Percentiles rank a stretch among this genome's conserved stretches.
Evolutionary conservation across 805 yeast genomes (phyloP).

Genomic region (Wilhelminamyces savonicus): DNA sequence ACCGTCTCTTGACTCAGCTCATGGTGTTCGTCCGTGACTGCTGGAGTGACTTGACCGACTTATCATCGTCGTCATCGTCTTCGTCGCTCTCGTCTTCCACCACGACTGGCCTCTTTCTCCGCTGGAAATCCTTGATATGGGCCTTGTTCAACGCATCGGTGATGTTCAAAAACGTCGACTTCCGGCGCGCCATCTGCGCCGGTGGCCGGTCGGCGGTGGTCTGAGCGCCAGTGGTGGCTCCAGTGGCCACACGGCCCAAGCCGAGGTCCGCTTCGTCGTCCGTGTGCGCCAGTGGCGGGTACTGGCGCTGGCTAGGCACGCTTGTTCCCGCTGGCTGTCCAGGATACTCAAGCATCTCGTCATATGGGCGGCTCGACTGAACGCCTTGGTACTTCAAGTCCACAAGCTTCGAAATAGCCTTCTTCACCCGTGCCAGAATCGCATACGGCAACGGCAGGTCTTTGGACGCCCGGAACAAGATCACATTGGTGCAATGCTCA

Average conservation of each 20-base stretch:
- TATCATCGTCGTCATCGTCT: conserved; percentile 28
- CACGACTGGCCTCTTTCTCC: conserved; percentile 37
- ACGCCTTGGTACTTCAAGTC: conserved; percentile 19
- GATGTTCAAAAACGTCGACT: conserved; percentile 37
- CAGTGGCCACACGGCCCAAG: conserved; percentile 2
- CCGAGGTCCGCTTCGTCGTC: conserved; percentile 10
- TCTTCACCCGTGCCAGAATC: conserved; percentile 26
- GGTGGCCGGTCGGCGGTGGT: neutral
- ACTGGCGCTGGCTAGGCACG: neutral
- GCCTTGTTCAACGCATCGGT: conserved; percentile 62
- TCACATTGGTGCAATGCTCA: conserved; percentile 90
- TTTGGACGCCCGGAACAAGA: conserved; percentile 77
- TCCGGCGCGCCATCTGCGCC: conserved; percentile 11
- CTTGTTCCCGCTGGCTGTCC: neutral
- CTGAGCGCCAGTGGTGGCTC: conserved; percentile 1
- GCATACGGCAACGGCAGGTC: conserved; percentile 84
- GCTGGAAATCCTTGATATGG: conserved; percentile 80
- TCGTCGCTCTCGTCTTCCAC: conserved; percentile 28
- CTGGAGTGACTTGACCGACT: too few relatives aligned
- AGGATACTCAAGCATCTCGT: too few relatives aligned
- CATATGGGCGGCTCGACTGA: too few relatives aligned
- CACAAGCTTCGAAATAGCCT: conserved; percentile 30
- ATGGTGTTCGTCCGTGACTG: too few relatives aligned
- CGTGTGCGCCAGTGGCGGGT: too few relatives aligned
- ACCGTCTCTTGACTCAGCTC: too few relatives aligned